Percentiles rank a stretch among this genome's conserved stretches.
Evolutionary conservation across 1,284 basidiomycete genomes (phyloP).

Genomic region (Marasmius fiardii): DNA sequence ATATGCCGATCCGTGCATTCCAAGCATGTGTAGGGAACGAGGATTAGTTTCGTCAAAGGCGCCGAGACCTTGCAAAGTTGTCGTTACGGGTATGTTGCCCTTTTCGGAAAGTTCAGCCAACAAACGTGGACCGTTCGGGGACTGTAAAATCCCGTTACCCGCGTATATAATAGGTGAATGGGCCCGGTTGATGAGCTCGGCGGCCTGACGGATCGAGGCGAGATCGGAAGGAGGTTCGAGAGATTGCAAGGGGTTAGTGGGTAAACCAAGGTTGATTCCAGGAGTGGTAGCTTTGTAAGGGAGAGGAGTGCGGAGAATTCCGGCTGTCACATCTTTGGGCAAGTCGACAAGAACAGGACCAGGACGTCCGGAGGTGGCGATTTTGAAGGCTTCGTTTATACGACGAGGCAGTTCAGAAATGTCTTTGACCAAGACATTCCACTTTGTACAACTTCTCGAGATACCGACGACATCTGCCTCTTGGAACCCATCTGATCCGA

Average conservation of each 20-base stretch:
- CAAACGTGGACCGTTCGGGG: conserved; percentile 80
- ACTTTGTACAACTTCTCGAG: conserved; percentile 96
- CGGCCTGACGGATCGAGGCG: conserved; percentile 77
- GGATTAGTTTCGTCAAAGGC: conserved; percentile 92
- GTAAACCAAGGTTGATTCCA: conserved; percentile 75
- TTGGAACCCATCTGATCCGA: conserved; percentile 98
- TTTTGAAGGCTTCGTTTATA: conserved; percentile 99
- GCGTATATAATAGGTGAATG: conserved; percentile 93
- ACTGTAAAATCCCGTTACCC: conserved; percentile 88
- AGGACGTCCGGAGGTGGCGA: conserved; percentile 94
- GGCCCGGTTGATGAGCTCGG: conserved; percentile 88
- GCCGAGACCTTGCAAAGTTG: conserved; percentile 94
- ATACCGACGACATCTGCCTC: conserved; percentile 98
- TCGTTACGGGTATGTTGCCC: conserved; percentile 96
- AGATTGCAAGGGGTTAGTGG: conserved; percentile 67
- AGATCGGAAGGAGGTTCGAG: conserved; percentile 62
- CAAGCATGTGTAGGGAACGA: conserved; percentile 93
- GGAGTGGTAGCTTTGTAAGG: conserved; percentile 89
- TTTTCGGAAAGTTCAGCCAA: conserved; percentile 79
- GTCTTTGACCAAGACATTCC: conserved; percentile 99
- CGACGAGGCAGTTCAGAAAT: conserved; percentile 91
- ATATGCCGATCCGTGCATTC: conserved; percentile 98
- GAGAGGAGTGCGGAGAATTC: conserved; percentile 83
- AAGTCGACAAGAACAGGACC: conserved; percentile 97
- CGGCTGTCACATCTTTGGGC: conserved; percentile 96